These are phyloP conservation scores for Piper betle DNA, from an alignment of 164 flowering plant species.

Conservation along the genomic window DNA sequence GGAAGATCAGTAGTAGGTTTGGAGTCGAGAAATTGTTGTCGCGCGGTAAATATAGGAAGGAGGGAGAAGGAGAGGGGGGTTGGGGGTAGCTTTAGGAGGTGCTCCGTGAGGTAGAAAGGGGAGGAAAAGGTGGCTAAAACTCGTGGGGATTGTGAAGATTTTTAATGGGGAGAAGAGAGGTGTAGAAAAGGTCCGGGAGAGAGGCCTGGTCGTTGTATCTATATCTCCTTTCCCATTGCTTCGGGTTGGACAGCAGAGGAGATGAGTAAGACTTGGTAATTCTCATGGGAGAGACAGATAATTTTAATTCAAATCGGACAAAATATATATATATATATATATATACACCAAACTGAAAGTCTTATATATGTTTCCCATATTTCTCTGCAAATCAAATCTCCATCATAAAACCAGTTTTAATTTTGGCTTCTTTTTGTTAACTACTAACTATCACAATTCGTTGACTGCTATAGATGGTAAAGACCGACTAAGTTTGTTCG, in stretches of 20 bases:
- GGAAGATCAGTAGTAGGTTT: neutral
- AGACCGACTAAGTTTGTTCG: no score
- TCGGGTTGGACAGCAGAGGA: conserved; percentile 26
- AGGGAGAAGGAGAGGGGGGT: neutral
- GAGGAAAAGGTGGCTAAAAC: neutral
- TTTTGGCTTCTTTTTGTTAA: no score
- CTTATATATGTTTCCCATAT: no score
- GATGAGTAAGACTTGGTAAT: neutral
- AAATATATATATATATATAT: no score
- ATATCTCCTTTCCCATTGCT: conserved; percentile 4
- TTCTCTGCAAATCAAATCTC: no score
- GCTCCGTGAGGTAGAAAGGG: neutral
- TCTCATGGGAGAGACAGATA: no score
- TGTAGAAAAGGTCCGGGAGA: conserved; percentile 5
- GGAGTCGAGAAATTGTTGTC: neutral
- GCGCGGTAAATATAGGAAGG: neutral
- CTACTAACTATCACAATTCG: no score
- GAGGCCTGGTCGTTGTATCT: conserved; percentile 6
- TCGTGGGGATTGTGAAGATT: conserved; percentile 21
- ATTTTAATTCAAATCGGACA: no score
- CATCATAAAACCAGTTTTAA: no score
- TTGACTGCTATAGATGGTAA: no score
- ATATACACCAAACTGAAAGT: no score
- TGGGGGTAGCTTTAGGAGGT: no score
- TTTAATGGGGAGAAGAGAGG: conserved; percentile 17